Base-by-base conservation (phyloP, 1,284 basidiomycete species). In the Vanrija sp. region DNA sequence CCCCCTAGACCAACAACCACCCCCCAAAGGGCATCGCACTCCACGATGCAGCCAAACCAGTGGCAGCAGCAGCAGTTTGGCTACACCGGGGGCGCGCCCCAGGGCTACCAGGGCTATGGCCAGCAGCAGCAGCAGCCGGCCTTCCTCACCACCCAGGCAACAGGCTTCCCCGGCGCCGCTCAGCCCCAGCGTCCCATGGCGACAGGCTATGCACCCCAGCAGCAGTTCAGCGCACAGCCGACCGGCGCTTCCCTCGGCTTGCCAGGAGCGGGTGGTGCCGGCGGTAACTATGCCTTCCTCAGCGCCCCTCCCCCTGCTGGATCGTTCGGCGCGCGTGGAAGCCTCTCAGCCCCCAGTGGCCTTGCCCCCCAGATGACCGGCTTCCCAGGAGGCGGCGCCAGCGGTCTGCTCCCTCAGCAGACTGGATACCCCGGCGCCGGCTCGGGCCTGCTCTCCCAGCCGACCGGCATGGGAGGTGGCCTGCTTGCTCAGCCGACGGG, bases 401-500 rank as follows among this genome's bases (percentile, higher is more conserved):
- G 63, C 50, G 69, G 69, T 23, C 38, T 67, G 45, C 60, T 65
- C 55, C 49, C 66, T 25, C 68, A 72, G 54, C 63, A 51, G 18
- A 68, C 67, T 3, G 69, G 67, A 31, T 51, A 48, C 59, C 57
- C 58, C 16, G 70, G 68, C 9, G 39, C 66, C 16, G 45, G 49
- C 16, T 41, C 45, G 2, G 69, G 69, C 6, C 49, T 75, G 20
- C 66, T 72, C 63, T 49, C 65, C 4, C 75, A 77, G 49, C 69
- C 60, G 18, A 77, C 75, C 2, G 84, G 86, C 48, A 85, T 78
- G 59, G 72, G 53, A 61, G 64, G 51, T 45, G 43, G 68, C n/a
- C 79, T 91, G 45, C 78, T 86, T 9, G 80, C 88, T 16, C 90
- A 92, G 66, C 77, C 81, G 43, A 93, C 89, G 2, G 91, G 90